These are phyloP conservation scores for Colletotrichum tamarilloi DNA, from an alignment of 2,329 filamentous ascomycete species.

Conservation along the genomic window DNA sequence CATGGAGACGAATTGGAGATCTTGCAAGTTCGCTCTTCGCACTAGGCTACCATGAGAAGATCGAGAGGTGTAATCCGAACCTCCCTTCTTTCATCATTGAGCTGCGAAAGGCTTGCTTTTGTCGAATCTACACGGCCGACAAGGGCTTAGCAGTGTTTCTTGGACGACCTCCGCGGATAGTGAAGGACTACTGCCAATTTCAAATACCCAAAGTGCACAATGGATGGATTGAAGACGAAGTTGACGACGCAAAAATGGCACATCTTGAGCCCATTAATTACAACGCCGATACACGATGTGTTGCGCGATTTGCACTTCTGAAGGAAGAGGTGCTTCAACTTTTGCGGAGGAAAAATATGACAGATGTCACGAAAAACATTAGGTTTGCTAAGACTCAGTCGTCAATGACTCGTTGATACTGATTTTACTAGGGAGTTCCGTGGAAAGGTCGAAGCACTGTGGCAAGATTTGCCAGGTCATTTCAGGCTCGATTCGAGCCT, in stretches of 20 bases:
- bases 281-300: neutral
- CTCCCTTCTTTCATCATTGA: neutral
- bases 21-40: constrained; percentile 58
- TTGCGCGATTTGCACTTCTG: neutral
- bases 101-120: neutral
- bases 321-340: neutral
- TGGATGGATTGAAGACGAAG: neutral
- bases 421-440: neutral
- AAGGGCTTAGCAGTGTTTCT: neutral
- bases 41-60: constrained; percentile 57
- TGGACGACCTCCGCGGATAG: neutral
- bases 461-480: neutral
- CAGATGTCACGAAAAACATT: neutral
- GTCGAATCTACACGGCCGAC: neutral
- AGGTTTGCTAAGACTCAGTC: neutral
- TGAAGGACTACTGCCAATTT: neutral
- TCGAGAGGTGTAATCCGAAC: neutral
- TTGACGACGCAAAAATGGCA: neutral
- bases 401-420: neutral
- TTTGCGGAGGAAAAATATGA: neutral
- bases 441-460: neutral
- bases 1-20: constrained; percentile 59
- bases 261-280: neutral
- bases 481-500: neutral
- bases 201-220: neutral